phyloP scores from a whole-genome alignment of 2,329 filamentous ascomycete genomes.

The Proliferodiscus dingleyae region DNA sequence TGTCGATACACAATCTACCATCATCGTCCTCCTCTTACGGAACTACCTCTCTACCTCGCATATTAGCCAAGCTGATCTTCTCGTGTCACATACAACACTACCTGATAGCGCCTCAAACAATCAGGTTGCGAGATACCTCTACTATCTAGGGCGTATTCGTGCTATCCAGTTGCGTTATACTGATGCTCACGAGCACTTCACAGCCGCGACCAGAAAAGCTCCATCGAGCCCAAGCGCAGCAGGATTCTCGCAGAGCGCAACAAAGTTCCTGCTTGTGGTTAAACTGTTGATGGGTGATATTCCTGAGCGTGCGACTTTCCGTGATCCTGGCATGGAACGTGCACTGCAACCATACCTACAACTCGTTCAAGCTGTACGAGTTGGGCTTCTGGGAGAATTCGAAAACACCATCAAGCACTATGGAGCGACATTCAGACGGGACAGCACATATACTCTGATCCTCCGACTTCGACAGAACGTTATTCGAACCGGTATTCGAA shows the following conservation, averaged over 20 bases:
- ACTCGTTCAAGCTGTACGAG: conserved; percentile 89
- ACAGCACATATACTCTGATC: conserved; percentile 93
- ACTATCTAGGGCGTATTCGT: conserved; percentile 93
- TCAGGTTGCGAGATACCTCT: conserved; percentile 94
- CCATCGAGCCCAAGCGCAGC: conserved; percentile 84
- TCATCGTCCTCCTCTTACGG: conserved; percentile 89
- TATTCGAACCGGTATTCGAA: conserved; percentile 97
- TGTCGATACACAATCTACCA: conserved; percentile 91
- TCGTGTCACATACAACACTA: conserved; percentile 94
- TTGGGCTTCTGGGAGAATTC: conserved; percentile 94
- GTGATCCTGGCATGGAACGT: conserved; percentile 79
- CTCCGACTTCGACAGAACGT: conserved; percentile 95
- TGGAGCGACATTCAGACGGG: conserved; percentile 79
- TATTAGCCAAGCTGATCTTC: conserved; percentile 91
- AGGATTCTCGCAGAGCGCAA: conserved; percentile 93
- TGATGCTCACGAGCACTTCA: conserved; percentile 90
- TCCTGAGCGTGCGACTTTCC: conserved; percentile 90
- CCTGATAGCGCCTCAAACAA: conserved; percentile 94
- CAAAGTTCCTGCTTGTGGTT: conserved; percentile 93
- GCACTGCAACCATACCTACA: conserved; percentile 89
- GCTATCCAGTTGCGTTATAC: conserved; percentile 96
- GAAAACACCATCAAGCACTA: conserved; percentile 79
- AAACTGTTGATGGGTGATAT: conserved; percentile 99
- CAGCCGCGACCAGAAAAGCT: conserved; percentile 89
- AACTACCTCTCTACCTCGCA: conserved; percentile 96